These are phyloP conservation scores for Trichoderma simmonsii DNA, from an alignment of 2,329 filamentous ascomycete genomes.

Conservation along the genomic window DNA sequence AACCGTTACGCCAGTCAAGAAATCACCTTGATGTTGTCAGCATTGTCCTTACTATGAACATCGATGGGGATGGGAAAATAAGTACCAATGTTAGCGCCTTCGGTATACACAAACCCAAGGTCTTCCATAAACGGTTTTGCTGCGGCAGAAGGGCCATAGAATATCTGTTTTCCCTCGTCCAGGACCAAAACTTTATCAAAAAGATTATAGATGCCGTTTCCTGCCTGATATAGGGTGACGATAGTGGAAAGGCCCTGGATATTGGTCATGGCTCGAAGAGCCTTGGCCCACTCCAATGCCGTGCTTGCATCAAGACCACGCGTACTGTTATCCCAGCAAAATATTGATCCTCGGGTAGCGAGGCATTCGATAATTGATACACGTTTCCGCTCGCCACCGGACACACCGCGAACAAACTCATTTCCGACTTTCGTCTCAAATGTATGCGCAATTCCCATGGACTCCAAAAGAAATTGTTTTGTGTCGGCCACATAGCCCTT, in stretches of 20 bases:
- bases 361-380: constrained; percentile 66
- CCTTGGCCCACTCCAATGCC: constrained; percentile 58
- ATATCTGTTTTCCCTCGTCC: constrained; percentile 63
- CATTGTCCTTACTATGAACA: background rate
- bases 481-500: constrained; percentile 39
- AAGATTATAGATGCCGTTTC: constrained; percentile 65
- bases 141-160: constrained; percentile 57
- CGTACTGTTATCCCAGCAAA: constrained; percentile 67
- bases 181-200: constrained; percentile 70
- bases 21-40: constrained; percentile 47
- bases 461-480: constrained; percentile 49
- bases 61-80: background rate
- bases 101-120: constrained; percentile 59
- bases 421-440: constrained; percentile 65
- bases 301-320: constrained; percentile 59
- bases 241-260: constrained; percentile 57
- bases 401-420: constrained; percentile 63
- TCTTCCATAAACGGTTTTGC: constrained; percentile 63
- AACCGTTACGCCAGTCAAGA: constrained; percentile 62
- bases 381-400: constrained; percentile 67
- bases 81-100: constrained; percentile 53
- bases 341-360: constrained; percentile 55
- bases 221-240: constrained; percentile 66
- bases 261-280: constrained; percentile 61
- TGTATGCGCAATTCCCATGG: constrained; percentile 58